Conservation (phyloP, 768 basidiomycete genomes). For the Lactifluus subvellereus region DNA sequence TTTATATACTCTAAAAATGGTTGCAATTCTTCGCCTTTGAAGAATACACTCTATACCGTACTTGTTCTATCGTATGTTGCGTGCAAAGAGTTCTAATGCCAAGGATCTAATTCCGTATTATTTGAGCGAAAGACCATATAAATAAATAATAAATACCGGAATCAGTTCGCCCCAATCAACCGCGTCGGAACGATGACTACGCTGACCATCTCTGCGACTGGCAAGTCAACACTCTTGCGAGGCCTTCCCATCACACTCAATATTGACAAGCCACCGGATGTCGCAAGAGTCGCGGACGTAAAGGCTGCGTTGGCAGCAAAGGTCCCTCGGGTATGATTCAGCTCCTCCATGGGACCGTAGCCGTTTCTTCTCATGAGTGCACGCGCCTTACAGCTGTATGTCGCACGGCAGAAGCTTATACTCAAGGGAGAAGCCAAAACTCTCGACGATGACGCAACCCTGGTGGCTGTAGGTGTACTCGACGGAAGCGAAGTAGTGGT, state of each 20-base stretch:
- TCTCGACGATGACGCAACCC: conserved; percentile 55
- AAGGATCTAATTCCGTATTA: background rate
- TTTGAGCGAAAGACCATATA: background rate
- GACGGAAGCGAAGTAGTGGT: conserved; percentile 63
- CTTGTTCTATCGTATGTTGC: background rate
- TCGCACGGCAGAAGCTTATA: conserved; percentile 67
- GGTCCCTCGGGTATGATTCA: conserved; percentile 43
- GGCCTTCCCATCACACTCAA: conserved; percentile 49
- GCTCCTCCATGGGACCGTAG: background rate
- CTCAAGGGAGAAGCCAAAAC: conserved; percentile 55
- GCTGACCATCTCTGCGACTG: conserved; percentile 48
- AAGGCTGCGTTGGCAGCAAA: conserved; percentile 57
- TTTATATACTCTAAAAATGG: background rate
- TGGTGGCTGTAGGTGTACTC: conserved; percentile 51
- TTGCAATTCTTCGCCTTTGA: background rate
- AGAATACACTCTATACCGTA: background rate
- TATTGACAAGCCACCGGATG: conserved; percentile 39
- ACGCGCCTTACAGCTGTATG: conserved; percentile 51
- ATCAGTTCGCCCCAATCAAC: background rate
- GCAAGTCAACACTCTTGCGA: conserved; percentile 42
- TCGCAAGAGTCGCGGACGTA: conserved; percentile 60
- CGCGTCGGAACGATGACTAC: conserved; percentile 36
- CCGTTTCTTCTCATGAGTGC: background rate
- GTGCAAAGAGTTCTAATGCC: background rate
- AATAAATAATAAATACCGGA: conserved; percentile 7